phyloP scores from a whole-genome alignment of 2,329 filamentous ascomycete species.

The Piedraia hortae region DNA sequence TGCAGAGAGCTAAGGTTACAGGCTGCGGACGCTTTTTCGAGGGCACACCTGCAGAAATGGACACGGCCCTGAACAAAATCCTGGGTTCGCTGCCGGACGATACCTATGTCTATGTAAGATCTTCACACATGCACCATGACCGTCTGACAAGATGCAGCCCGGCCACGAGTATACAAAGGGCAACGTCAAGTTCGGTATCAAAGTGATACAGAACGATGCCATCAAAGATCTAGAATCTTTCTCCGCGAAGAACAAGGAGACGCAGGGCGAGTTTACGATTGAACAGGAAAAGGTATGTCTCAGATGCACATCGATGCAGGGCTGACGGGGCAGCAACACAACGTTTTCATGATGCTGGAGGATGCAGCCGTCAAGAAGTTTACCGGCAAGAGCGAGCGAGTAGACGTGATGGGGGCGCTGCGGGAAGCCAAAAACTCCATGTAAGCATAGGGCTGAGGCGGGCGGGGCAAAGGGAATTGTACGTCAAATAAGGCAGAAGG shows the following conservation, averaged over 20 bases:
- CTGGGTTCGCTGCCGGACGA: constrained; percentile 62
- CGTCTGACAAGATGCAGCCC: constrained; percentile 28
- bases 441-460: constrained; percentile 3
- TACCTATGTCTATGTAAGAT: constrained; percentile 55
- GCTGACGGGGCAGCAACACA: constrained; percentile 38
- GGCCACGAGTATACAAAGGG: constrained; percentile 97
- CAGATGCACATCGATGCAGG: constrained; percentile 1
- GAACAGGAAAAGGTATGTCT: constrained; percentile 66
- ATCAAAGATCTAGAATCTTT: constrained; percentile 54
- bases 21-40: constrained; percentile 94
- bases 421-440: constrained; percentile 63
- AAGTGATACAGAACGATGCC: constrained; percentile 42
- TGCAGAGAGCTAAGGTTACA: too few relatives aligned
- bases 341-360: constrained; percentile 78
- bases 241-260: constrained; percentile 55
- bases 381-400: constrained; percentile 52
- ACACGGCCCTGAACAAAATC: constrained; percentile 69
- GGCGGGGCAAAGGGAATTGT: too few relatives aligned
- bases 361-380: constrained; percentile 64
- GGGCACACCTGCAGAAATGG: constrained; percentile 69
- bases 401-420: constrained; percentile 62
- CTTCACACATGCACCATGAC: too few relatives aligned
- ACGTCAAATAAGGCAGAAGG: too few relatives aligned
- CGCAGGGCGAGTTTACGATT: constrained; percentile 88
- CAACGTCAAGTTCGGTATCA: constrained; percentile 68